A percentile compares a stretch with the other conserved stretches of the same genome.
Evolutionary conservation across 139 green algal genomes (phyloP).

Genomic region (Coelastrella sp.): DNA sequence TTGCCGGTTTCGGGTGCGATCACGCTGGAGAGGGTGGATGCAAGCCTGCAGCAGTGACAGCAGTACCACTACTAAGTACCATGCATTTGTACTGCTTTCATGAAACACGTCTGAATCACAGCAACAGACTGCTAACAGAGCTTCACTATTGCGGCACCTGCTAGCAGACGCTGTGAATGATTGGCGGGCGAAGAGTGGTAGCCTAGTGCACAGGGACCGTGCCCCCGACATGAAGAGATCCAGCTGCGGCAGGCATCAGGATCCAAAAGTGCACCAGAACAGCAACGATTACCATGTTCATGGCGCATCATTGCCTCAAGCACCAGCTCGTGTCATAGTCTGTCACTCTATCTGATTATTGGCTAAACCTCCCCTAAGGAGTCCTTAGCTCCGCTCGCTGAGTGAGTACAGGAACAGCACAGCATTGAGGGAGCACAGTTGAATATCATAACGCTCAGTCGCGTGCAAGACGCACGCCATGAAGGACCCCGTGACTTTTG

Average conservation of each 20-base stretch:
- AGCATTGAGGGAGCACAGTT: no score
- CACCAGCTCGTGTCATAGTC: no score
- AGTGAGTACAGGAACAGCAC: no score
- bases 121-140: background rate
- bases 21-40: constrained; percentile 32
- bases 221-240: background rate
- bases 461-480: background rate
- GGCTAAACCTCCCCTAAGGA: background rate
- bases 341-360: background rate
- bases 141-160: background rate
- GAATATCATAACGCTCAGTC: no score
- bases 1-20: constrained; percentile 45
- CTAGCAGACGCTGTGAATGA: background rate
- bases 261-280: no score
- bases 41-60: constrained; percentile 14
- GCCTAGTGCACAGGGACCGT: background rate
- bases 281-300: background rate
- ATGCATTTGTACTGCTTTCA: background rate
- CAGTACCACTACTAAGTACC: background rate
- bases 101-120: background rate
- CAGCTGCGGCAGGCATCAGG: no score
- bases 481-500: constrained; percentile 12
- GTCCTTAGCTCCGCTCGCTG: no score
- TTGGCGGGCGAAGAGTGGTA: background rate
- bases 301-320: no score